Conservation (phyloP, 306 rosid species). For the Vigna reflexopilosa region DNA sequence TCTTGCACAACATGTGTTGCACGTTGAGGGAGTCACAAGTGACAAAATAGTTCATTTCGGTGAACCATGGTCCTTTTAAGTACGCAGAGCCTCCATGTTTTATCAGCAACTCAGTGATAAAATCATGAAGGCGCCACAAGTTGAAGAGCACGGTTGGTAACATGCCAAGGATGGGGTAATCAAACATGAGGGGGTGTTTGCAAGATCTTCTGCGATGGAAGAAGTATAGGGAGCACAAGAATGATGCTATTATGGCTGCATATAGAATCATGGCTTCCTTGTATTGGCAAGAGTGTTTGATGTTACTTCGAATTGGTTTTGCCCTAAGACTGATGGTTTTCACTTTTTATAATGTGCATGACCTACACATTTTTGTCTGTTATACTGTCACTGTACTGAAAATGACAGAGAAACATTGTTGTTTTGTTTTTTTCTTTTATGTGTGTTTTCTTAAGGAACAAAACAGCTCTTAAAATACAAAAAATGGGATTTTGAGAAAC, state of each 20-base stretch:
- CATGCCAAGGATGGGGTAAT: conserved; percentile 52
- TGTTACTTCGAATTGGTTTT: no score
- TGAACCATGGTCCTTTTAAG: conserved; percentile 41
- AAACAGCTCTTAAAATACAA: no score
- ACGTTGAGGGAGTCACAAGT: conserved; percentile 46
- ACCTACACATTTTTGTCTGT: no score
- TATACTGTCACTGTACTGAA: no score
- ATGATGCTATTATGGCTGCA: background rate
- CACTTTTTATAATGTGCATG: no score
- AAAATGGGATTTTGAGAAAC: no score
- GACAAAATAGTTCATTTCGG: conserved; percentile 18
- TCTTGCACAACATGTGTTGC: conserved; percentile 23
- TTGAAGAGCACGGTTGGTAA: background rate
- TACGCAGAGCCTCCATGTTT: no score
- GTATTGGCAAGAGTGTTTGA: no score
- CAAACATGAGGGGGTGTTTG: background rate
- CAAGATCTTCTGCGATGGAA: background rate
- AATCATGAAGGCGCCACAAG: conserved; percentile 18
- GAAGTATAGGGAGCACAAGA: background rate
- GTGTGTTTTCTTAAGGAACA: no score
- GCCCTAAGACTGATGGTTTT: no score
- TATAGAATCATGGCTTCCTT: background rate
- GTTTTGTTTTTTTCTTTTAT: no score
- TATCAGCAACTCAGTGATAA: background rate
- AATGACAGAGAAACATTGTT: no score